Evolutionary conservation across 2,329 filamentous ascomycete genomes (phyloP), one percentile per base, ranked within the genome.

Genomic region (Chrysosporium queenslandicum): DNA sequence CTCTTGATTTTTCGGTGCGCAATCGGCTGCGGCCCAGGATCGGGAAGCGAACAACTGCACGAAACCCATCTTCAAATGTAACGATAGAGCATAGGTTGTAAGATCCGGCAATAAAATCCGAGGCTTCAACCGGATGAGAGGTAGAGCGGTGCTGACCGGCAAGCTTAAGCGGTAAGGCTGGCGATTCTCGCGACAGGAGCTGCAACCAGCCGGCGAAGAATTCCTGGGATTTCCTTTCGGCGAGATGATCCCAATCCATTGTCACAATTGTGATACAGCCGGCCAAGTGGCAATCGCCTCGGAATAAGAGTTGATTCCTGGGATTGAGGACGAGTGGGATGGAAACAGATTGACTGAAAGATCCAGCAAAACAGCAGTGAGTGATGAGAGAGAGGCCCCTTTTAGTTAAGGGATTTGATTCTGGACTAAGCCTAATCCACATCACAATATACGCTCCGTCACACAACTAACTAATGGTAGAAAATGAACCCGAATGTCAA

Each of bases 1-100:
- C 40, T 29, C 37, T 48, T 3, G 36, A 14, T 25, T 52, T 42
- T 14, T 52, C 50, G 7, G 36, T 39, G 18, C 50, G 50, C 23
- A 52, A 41, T 4, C 34, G 29, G 50, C 41, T 47, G 20, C 50
- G 30, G 21, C 50, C 50, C 2, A 51, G 18, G 21, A 52, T 52
- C 1, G 53, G 47, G n/a, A 51, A 54, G 3, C 55, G 48, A 36
- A 46, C 47, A 27, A 52, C 14, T 4, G 46, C 53, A 12, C 50
- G 53, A 20, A 45, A 45, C 11, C 50, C 53, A 34, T 55, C 53
- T 49, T 55, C 53, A 21, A 55, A 53, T 2, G 43, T 55, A 29
- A 55, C 53, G n/a, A 46, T 32, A 16, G 21, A 49, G 39, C 57
- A 37, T 56, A 61, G 37, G 58, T 59, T 45, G 58, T 57, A 43